phyloP scores from a whole-genome alignment of 805 yeast species.

The Candida jianshihensis region DNA sequence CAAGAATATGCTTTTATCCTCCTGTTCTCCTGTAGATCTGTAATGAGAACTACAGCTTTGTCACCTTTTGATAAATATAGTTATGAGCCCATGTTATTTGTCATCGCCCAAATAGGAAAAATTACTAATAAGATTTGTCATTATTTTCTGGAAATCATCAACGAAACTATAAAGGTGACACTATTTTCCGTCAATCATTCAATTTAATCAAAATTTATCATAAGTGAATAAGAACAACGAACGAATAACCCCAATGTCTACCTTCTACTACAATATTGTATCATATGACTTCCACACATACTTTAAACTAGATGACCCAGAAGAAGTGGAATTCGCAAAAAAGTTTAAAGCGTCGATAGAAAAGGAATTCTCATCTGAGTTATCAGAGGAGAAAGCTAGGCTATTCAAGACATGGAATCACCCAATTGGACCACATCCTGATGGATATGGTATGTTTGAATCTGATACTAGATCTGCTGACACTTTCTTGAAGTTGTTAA shows the following conservation, averaged over 20 bases:
- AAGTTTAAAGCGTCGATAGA: slow-evolving; percentile 34
- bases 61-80: too few species aligned
- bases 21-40: too few species aligned
- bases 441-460: slow-evolving; percentile 46
- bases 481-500: slow-evolving; percentile 36
- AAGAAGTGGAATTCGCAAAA: slow-evolving; percentile 28
- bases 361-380: slow-evolving; percentile 35
- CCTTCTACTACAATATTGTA: slow-evolving; percentile 20
- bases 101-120: too few species aligned
- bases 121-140: too few species aligned
- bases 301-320: slow-evolving; percentile 25
- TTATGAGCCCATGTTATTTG: too few species aligned
- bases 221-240: neutral
- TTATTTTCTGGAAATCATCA: too few species aligned
- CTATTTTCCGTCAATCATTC: too few species aligned
- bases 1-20: too few species aligned
- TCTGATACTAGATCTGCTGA: slow-evolving; percentile 42
- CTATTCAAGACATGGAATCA: slow-evolving; percentile 39
- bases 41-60: too few species aligned
- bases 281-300: slow-evolving; percentile 55
- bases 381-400: slow-evolving; percentile 31
- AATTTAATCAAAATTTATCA: too few species aligned
- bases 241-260: neutral
- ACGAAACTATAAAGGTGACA: too few species aligned
- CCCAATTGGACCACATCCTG: slow-evolving; percentile 54